Evolutionary conservation across 495 filamentous ascomycete species (phyloP), one percentile per base, ranked within the genome.

Genomic region (Penicillium riverlandense): DNA sequence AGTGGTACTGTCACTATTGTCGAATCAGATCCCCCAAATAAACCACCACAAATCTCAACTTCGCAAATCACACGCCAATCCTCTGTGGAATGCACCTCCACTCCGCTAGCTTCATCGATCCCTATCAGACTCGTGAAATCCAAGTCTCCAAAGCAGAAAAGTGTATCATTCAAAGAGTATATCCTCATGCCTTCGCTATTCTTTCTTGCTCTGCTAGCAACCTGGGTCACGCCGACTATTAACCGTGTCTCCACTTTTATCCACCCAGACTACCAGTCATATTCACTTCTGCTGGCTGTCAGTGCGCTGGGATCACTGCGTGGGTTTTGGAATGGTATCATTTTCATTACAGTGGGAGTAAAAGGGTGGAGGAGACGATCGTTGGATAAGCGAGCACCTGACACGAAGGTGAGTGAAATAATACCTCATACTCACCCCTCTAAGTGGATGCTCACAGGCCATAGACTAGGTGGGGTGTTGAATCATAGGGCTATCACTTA

Each of bases 261-360:
- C n/a, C 38, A 62, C 41, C 67, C 61, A 0, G 36, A 44, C 2
- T 52, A 57, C 11, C 41, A 45, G 22, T 66, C 64, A 2, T 67
- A 62, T 30, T 52, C 64, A n/a, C 58, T 75, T 4, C 41, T 70
- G 12, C 28, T 73, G 0, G 50, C 57, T 13, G 70, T 72, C 9
- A 70, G 60, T 33, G 53, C 54, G 6, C 57, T 66, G 31, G 66
- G 69, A 7, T 69, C 68, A 0, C 47, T 75, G 35, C 54, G 70
- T 1, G 71, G 71, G 8, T 72, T 75, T 37, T 75, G 69, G 69
- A 75, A 75, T 44, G 68, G 67, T 0, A 45, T 73, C 4, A 66
- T 75, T 1, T 75, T 70, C 43, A 48, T 71, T 8, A 59, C 58
- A 0, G 59, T 72, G 12, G 69, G 67, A 0, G 57, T 67, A 50